Evolutionary conservation across 1,284 basidiomycete genomes (phyloP).

Genomic region (Microbotryum intermedium): DNA sequence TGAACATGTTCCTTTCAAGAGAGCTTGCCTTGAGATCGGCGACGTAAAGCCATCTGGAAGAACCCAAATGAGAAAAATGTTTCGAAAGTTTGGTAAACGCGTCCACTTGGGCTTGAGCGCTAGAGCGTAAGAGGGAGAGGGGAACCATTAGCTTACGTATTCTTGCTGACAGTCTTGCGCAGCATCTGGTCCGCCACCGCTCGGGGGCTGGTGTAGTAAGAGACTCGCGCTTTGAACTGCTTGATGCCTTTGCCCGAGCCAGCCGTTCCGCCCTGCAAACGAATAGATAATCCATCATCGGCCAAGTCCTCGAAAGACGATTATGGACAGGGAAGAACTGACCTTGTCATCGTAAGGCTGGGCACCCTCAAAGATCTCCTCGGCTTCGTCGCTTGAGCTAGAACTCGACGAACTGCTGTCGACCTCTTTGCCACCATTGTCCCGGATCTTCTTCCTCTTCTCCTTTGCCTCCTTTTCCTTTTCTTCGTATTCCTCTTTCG

Average conservation of each 20-base stretch:
- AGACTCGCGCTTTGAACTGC: slow-evolving; percentile 34
- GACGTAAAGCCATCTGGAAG: slow-evolving; percentile 21
- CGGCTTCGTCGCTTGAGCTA: slow-evolving; percentile 6
- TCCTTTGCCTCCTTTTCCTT: slow-evolving; percentile 19
- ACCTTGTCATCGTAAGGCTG: slow-evolving; percentile 25
- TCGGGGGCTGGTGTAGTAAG: slow-evolving; percentile 35
- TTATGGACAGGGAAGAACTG: background rate
- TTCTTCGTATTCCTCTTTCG: slow-evolving; percentile 25
- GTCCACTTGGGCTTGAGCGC: too few species aligned
- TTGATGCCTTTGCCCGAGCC: slow-evolving; percentile 22
- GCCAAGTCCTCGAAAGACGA: background rate
- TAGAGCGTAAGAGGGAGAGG: background rate
- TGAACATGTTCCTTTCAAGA: too few species aligned
- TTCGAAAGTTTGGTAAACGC: slow-evolving; percentile 2
- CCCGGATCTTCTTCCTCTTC: slow-evolving; percentile 1
- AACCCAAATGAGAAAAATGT: slow-evolving; percentile 13
- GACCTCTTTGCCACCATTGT: slow-evolving; percentile 13
- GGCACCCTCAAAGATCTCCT: slow-evolving; percentile 11
- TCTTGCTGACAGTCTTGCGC: slow-evolving; percentile 53
- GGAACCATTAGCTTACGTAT: slow-evolving; percentile 46
- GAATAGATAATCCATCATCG: background rate
- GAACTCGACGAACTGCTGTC: slow-evolving; percentile 17
- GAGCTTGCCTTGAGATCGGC: slow-evolving; percentile 36
- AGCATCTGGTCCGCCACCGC: slow-evolving; percentile 53
- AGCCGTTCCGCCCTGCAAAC: slow-evolving; percentile 18